Evolutionary conservation across 75 land plant species (phyloP), one percentile per base, ranked within the genome.

Genomic region (Sequoiadendron giganteum): DNA sequence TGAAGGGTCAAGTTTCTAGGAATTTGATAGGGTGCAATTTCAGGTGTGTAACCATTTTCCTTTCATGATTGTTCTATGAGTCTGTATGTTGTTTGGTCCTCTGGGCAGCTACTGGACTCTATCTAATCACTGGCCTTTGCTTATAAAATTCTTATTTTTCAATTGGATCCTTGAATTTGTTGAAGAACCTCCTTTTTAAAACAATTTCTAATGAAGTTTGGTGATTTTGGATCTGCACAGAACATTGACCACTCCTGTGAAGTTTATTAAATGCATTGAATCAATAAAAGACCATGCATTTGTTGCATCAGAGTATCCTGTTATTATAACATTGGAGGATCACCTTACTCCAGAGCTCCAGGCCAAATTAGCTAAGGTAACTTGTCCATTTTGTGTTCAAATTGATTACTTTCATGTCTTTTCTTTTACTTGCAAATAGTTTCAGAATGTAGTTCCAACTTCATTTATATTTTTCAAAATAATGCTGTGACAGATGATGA

Each of bases 211-310:
- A 82, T 82, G 32, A 45, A 82, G 34, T 82, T 82, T 82, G 32
- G n/a, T 82, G 32, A 47, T 25, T 82, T 82, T 82, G 84, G 48
- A 28, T 47, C 42, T 47, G 9, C 25, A n/a, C 84, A 95, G 98
- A 90, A 94, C 98, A 21, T 77, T 94, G 47, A 96, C 98, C 15
- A 28, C 92, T 43, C 95, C 97, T 1, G 98, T 96, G 87, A 90
- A 90, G 13, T 94, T 96, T 52, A 92, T 85, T 86, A 92, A 92
- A 83, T 96, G 98, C 73, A 87, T 96, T 73, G 5, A 34, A 3
- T 90, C 95, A 28, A 96, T 96, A 77, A 94, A 90, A 83, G 92
- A 96, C 7, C 85, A 96, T 87, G 97, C 98, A 3, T 96, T 96
- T 87, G 39, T 18, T 70, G 93, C 91, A 49, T 95, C 97, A 36